Base-by-base conservation (phyloP, 805 yeast species). In the Metschnikowia orientalis region DNA sequence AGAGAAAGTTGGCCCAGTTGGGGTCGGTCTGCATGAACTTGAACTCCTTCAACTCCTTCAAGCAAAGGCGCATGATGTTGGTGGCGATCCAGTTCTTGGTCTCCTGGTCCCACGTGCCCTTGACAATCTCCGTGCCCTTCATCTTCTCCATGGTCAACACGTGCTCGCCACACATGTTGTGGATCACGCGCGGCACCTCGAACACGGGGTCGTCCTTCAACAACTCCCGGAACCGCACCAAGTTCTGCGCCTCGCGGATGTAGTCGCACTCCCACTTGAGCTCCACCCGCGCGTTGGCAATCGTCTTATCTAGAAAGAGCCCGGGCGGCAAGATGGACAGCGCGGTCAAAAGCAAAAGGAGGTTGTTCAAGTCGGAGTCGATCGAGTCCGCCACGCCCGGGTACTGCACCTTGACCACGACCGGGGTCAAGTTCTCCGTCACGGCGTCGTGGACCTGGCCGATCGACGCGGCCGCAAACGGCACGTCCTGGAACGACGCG, bases 11-110 rank as follows among this genome's bases (percentile, higher is more conserved):
- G 27, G 98, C 97, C 98, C 98, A 92, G 58, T 92, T 92, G 32
- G 98, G 98, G 62, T 92, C 98, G 1, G 97, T 90, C 62, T 92
- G 98, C 98, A 92, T 92, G 62, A 81, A 90, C 50, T 73, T 75
- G 64, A 82, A 89, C 47, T 75, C 65, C 9, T 88, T 85, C 56
- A 92, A 84, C 60, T 92, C 98, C 46, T 73, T 68, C 29, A 92
- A 63, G 52, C 96, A 88, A 25, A 92, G 67, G 44, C 86, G 73
- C 95, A 92, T 83, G 32, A 92, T 79, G 44, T 81, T 73, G 3
- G 85, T 75, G 11, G 95, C 94, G 32, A 92, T 80, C 77, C 83
- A 83, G 59, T 92, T 68, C 41, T 73, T 77, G 6, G 81, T 76
- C 6, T 75, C 77, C 61, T 88, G 96, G 37, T 67, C 68, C 75